Evolutionary conservation across 2,329 filamentous ascomycete genomes (phyloP).

Genomic region (Diaporthe capsici): DNA sequence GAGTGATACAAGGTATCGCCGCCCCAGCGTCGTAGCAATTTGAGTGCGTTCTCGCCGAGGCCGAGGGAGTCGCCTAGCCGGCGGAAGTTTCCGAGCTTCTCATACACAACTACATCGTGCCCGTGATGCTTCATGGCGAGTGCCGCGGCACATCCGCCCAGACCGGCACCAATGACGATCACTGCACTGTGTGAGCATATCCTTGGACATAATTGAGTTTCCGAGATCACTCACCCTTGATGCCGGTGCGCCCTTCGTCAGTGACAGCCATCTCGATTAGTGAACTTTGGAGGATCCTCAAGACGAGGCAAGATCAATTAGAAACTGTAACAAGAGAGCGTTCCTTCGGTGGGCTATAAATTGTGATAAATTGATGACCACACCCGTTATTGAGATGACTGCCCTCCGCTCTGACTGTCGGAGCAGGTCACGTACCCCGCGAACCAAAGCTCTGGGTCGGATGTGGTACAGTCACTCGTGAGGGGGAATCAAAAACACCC

Average conservation of each 20-base stretch:
- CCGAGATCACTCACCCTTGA: slow-evolving; percentile 7
- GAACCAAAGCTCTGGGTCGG: neutral
- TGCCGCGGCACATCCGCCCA: slow-evolving; percentile 64
- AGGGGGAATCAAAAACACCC: neutral
- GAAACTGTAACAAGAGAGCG: no score
- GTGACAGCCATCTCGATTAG: neutral
- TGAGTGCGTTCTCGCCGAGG: slow-evolving; percentile 62
- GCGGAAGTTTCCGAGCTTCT: slow-evolving; percentile 58
- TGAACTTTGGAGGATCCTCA: neutral
- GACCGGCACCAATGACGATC: slow-evolving; percentile 64
- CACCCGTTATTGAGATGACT: neutral
- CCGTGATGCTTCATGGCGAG: slow-evolving; percentile 63
- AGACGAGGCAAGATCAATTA: no score
- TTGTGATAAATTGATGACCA: neutral
- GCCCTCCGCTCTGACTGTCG: neutral
- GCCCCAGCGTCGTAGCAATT: slow-evolving; percentile 60
- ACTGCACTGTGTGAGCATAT: slow-evolving; percentile 48
- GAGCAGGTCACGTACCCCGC: no score
- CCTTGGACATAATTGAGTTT: neutral
- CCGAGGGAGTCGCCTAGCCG: slow-evolving; percentile 61
- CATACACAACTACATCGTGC: slow-evolving; percentile 58
- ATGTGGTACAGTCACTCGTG: neutral
- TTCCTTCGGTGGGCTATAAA: no score
- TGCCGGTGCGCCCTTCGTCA: neutral
- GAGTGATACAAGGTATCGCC: slow-evolving; percentile 53